These are phyloP conservation scores for Adenanthera pavonina DNA, from an alignment of 306 rosid species.

Conservation along the genomic window DNA sequence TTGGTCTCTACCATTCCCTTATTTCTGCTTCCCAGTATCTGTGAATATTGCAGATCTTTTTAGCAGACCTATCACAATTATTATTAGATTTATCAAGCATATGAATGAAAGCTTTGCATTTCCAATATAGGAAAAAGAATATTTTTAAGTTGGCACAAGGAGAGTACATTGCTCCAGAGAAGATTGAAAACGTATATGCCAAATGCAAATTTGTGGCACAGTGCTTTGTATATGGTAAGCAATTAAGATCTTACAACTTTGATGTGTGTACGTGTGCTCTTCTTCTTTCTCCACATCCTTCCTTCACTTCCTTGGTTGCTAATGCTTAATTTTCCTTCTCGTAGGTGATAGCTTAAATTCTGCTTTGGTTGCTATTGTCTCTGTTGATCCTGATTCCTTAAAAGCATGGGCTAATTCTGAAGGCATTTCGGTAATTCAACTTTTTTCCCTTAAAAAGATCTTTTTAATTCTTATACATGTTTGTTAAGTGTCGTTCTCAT, in stretches of 20 bases:
- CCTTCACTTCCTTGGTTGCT: constrained; percentile 32
- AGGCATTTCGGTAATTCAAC: constrained; percentile 68
- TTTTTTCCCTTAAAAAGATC: constrained; percentile 32
- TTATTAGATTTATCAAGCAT: constrained; percentile 19
- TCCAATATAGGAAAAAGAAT: constrained; percentile 84
- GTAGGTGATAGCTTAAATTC: constrained; percentile 95
- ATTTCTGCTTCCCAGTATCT: not conserved
- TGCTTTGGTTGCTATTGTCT: constrained; percentile 78
- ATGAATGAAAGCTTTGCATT: constrained; percentile 29
- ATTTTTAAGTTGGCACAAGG: constrained; percentile 99
- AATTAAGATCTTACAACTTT: constrained; percentile 34
- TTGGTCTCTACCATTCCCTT: constrained; percentile 7
- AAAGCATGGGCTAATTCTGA: constrained; percentile 87
- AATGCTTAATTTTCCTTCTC: constrained; percentile 40
- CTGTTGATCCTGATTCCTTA: constrained; percentile 78
- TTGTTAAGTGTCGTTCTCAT: constrained; percentile 11
- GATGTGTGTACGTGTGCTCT: not conserved
- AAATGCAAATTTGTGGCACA: constrained; percentile 89
- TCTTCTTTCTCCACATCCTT: not conserved
- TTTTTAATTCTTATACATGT: constrained; percentile 3
- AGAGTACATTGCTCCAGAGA: constrained; percentile 99
- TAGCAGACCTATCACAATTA: not conserved
- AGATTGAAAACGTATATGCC: constrained; percentile 90
- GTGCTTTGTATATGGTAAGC: constrained; percentile 90
- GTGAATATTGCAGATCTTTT: constrained; percentile 18